Evolutionary conservation across 768 basidiomycete genomes (phyloP).

Genomic region (Pleurotus pulmonarius): DNA sequence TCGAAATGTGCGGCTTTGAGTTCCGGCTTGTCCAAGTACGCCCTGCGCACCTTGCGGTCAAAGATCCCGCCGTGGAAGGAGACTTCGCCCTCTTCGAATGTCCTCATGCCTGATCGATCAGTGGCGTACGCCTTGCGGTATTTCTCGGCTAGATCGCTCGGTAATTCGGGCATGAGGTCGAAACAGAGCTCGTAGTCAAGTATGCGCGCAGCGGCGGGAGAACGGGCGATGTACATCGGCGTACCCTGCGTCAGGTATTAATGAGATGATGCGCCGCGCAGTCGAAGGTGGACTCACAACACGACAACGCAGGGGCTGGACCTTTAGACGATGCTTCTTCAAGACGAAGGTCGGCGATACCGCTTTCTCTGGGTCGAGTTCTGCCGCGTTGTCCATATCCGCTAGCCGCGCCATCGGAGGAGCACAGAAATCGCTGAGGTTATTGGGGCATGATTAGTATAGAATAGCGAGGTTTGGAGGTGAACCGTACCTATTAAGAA

Average conservation of each 20-base stretch:
- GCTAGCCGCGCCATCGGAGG: too few species aligned
- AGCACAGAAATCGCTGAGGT: too few species aligned
- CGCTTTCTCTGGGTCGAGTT: too few species aligned
- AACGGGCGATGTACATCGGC: not conserved
- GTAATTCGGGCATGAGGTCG: not conserved
- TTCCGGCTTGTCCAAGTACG: too few species aligned
- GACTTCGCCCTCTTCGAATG: too few species aligned
- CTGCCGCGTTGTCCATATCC: too few species aligned
- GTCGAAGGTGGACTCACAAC: not conserved
- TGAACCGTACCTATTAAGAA: not conserved
- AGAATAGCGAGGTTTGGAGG: not conserved
- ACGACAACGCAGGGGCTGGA: not conserved
- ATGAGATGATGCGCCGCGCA: too few species aligned
- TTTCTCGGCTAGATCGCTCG: not conserved
- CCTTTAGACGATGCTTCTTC: not conserved
- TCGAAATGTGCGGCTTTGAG: not conserved
- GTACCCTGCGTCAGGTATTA: not conserved
- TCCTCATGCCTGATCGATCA: too few species aligned
- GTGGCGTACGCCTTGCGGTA: not conserved
- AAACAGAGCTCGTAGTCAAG: not conserved
- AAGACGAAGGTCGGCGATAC: too few species aligned
- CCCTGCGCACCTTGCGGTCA: not conserved
- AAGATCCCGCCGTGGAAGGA: not conserved
- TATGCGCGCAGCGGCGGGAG: not conserved
- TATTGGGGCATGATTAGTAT: not conserved